Evolutionary conservation across 306 rosid species (phyloP).

Genomic region (Rosa multiflora): DNA sequence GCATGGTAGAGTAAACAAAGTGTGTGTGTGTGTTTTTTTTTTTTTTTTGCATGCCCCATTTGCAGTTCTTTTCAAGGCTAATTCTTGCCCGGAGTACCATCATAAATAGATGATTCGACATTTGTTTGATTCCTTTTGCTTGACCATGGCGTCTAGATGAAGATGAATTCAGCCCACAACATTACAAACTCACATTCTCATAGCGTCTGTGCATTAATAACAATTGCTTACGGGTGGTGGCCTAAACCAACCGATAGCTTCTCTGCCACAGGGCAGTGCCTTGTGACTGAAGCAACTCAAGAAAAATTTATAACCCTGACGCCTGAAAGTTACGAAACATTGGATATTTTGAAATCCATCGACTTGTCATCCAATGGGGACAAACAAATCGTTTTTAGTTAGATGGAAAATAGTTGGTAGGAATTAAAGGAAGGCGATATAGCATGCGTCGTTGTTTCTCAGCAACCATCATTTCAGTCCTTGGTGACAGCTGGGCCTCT

Average conservation of each 20-base stretch:
- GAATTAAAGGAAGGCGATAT: constrained; percentile 18
- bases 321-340: constrained; percentile 48
- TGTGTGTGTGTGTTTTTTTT: neutral
- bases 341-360: constrained; percentile 46
- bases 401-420: constrained; percentile 19
- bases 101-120: neutral
- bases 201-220: neutral
- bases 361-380: constrained; percentile 33
- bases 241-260: constrained; percentile 15
- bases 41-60: neutral
- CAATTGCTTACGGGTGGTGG: constrained; percentile 15
- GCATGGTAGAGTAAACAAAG: neutral
- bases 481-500: constrained; percentile 16
- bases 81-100: neutral
- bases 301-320: neutral
- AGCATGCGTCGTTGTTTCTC: constrained; percentile 43
- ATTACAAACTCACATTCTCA: neutral
- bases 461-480: constrained; percentile 13
- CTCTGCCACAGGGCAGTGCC: constrained; percentile 33
- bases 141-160: neutral
- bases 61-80: neutral
- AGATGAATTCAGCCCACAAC: neutral
- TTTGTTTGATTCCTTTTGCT: neutral
- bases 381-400: constrained; percentile 29
- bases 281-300: constrained; percentile 41